A percentile compares a stretch with the other conserved stretches of the same genome.
phyloP scores from a whole-genome alignment of 345 rosid species.

The Pseudoturritis turrita region DNA sequence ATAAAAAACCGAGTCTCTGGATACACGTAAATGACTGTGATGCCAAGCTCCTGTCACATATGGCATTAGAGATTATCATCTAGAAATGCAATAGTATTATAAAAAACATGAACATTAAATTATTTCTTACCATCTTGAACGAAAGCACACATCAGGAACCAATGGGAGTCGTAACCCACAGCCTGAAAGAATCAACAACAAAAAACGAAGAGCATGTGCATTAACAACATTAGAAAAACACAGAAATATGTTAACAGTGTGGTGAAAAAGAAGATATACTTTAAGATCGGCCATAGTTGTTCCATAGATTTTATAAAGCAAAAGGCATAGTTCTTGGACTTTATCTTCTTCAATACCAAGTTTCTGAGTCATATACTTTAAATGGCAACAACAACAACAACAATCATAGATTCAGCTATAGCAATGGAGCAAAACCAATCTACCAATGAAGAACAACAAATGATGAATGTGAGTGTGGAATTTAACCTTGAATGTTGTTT shows the following conservation, averaged over 20 bases:
- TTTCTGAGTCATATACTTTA: constrained; percentile 72
- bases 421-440: not conserved
- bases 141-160: no score
- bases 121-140: no score
- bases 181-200: constrained; percentile 45
- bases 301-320: constrained; percentile 77
- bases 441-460: no score
- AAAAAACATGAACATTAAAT: no score
- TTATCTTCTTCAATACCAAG: constrained; percentile 59
- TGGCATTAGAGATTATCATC: no score
- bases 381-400: not conserved
- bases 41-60: no score
- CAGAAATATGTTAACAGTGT: not conserved
- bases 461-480: no score
- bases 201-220: not conserved
- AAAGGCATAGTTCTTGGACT: constrained; percentile 57
- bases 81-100: no score
- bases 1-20: constrained; percentile 90
- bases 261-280: constrained; percentile 40
- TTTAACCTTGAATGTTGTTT: constrained; percentile 73
- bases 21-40: no score
- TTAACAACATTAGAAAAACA: not conserved
- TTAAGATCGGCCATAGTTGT: constrained; percentile 96
- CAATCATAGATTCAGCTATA: not conserved
- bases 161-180: constrained; percentile 69